phyloP scores from a whole-genome alignment of 306 rosid species.

The Ormosia emarginata region DNA sequence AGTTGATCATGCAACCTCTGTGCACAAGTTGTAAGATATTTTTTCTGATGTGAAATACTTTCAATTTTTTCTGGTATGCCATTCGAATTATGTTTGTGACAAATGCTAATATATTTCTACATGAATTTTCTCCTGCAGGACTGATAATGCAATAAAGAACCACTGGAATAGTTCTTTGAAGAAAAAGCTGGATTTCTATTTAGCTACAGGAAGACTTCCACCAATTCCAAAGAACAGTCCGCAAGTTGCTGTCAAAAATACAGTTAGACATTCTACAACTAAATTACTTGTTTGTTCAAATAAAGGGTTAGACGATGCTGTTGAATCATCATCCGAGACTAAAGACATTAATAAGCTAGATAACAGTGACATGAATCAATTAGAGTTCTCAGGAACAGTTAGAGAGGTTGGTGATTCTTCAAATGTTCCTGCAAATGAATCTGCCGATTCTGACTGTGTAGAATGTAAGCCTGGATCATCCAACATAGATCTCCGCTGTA shows the following conservation, averaged over 20 bases:
- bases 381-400: constrained; percentile 53
- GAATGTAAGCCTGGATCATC: constrained; percentile 49
- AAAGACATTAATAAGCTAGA: constrained; percentile 45
- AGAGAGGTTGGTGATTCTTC: constrained; percentile 56
- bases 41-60: constrained; percentile 3
- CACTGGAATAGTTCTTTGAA: constrained; percentile 99
- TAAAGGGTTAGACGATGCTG: constrained; percentile 56
- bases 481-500: constrained; percentile 42
- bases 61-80: not conserved
- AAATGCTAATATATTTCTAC: not conserved
- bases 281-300: constrained; percentile 43
- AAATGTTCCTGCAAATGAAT: constrained; percentile 55
- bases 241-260: constrained; percentile 59
- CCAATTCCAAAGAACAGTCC: constrained; percentile 56
- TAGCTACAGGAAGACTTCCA: constrained; percentile 89
- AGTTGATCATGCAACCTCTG: not conserved
- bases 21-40: not conserved
- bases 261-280: constrained; percentile 41
- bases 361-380: constrained; percentile 59
- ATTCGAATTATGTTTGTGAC: constrained; percentile 3
- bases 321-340: constrained; percentile 68
- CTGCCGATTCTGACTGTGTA: constrained; percentile 62
- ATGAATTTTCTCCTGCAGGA: constrained; percentile 49
- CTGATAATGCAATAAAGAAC: constrained; percentile 96
- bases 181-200: constrained; percentile 84